Conservation (phyloP, 2,329 filamentous ascomycete genomes). For the Pseudocercospora eumusae region DNA sequence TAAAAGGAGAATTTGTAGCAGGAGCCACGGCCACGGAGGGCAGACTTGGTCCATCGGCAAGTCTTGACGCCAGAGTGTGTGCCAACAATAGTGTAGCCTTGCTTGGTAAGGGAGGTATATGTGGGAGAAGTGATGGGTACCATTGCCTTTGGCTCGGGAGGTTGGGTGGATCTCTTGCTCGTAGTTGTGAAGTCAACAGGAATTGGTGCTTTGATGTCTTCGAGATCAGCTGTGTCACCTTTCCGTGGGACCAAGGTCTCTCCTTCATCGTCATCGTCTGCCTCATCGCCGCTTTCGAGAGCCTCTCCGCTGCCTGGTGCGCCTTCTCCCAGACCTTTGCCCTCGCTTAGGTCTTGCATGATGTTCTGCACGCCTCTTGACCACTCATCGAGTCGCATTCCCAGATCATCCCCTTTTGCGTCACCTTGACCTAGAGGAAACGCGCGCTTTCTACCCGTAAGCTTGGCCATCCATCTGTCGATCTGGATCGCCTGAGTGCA, state of each 20-base stretch:
- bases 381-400: constrained; percentile 74
- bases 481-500: constrained; percentile 89
- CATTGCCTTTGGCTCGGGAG: constrained; percentile 75
- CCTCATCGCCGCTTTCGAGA: constrained; percentile 80
- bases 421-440: constrained; percentile 89
- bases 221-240: constrained; percentile 68
- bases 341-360: constrained; percentile 59
- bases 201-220: constrained; percentile 70
- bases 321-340: constrained; percentile 62
- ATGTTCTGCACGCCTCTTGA: constrained; percentile 70
- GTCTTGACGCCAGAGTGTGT: constrained; percentile 97
- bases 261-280: constrained; percentile 57
- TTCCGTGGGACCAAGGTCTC: constrained; percentile 38
- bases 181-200: constrained; percentile 86
- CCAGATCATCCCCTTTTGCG: constrained; percentile 66
- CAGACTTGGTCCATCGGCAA: constrained; percentile 97
- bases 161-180: constrained; percentile 53
- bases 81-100: constrained; percentile 93
- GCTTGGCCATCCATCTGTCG: constrained; percentile 95
- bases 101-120: constrained; percentile 85
- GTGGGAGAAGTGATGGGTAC: constrained; percentile 89
- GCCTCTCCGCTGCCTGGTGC: constrained; percentile 80
- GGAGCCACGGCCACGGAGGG: constrained; percentile 85
- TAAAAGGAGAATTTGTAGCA: constrained; percentile 99
- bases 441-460: constrained; percentile 81